phyloP scores from a whole-genome alignment of 2,329 filamentous ascomycete species.

The Colletotrichum orbiculare region DNA sequence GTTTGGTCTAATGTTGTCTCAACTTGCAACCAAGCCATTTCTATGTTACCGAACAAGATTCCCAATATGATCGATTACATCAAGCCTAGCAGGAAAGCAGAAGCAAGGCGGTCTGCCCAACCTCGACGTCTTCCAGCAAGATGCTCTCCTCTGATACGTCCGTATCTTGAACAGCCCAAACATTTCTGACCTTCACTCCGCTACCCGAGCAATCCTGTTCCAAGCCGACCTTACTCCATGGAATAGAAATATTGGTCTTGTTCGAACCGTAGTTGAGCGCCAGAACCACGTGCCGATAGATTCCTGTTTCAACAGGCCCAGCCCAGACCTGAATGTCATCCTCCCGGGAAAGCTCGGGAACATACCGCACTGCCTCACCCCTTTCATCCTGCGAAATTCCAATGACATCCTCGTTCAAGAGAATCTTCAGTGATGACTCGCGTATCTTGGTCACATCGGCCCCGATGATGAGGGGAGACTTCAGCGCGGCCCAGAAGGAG shows the following conservation, averaged over 20 bases:
- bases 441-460: constrained; percentile 48
- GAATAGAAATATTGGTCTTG: constrained; percentile 28
- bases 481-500: constrained; percentile 57
- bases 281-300: constrained; percentile 28
- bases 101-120: constrained; percentile 19
- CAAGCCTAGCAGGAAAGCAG: constrained; percentile 7
- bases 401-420: constrained; percentile 39
- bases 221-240: constrained; percentile 14
- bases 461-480: constrained; percentile 56
- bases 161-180: constrained; percentile 17
- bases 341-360: constrained; percentile 40
- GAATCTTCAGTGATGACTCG: constrained; percentile 30
- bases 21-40: too few relatives aligned
- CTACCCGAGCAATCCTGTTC: neutral
- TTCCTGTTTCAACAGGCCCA: constrained; percentile 38
- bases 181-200: constrained; percentile 14
- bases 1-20: too few relatives aligned
- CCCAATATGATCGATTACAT: neutral
- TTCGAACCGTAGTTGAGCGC: constrained; percentile 36
- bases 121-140: neutral
- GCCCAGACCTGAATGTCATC: constrained; percentile 43
- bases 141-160: neutral
- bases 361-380: constrained; percentile 41
- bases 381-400: constrained; percentile 50
- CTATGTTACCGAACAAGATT: neutral